These are phyloP conservation scores for Metschnikowia shivogae DNA, from an alignment of 805 yeast species.

Conservation along the genomic window DNA sequence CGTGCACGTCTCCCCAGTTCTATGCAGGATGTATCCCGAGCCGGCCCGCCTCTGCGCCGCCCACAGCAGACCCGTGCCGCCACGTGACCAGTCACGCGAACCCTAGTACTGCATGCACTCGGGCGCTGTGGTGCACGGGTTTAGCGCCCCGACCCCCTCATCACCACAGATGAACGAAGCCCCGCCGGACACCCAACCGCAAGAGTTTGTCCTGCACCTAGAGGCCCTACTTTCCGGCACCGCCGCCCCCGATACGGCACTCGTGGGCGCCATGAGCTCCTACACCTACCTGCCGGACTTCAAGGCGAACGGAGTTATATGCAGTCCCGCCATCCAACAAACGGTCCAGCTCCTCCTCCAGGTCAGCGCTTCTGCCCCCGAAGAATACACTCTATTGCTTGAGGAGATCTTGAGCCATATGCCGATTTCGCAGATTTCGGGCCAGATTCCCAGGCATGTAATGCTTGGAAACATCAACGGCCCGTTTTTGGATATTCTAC, in stretches of 20 bases:
- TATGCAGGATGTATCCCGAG: no score
- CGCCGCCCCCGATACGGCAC: constrained; percentile 1
- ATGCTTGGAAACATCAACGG: not conserved
- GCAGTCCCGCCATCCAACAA: constrained; percentile 9
- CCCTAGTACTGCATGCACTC: no score
- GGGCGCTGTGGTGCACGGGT: not conserved
- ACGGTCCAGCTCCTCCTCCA: constrained; percentile 10
- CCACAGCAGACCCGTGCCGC: no score
- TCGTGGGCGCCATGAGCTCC: constrained; percentile 6
- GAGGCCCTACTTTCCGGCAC: constrained; percentile 5
- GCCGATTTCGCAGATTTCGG: constrained; percentile 6
- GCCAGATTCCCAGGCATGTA: constrained; percentile 7
- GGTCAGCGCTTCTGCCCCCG: constrained; percentile 1
- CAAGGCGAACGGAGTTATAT: not conserved
- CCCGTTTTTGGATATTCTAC: not conserved
- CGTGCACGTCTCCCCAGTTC: no score
- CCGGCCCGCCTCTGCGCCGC: no score
- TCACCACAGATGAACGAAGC: not conserved
- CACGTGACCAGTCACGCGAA: no score
- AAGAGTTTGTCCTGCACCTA: constrained; percentile 5
- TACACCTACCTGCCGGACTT: not conserved
- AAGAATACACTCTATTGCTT: constrained; percentile 5
- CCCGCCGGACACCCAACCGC: constrained; percentile 5
- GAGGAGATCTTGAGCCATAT: constrained; percentile 6
- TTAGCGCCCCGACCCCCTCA: not conserved